Conservation (phyloP, 1,284 basidiomycete species). For the Marasmius oreades region DNA sequence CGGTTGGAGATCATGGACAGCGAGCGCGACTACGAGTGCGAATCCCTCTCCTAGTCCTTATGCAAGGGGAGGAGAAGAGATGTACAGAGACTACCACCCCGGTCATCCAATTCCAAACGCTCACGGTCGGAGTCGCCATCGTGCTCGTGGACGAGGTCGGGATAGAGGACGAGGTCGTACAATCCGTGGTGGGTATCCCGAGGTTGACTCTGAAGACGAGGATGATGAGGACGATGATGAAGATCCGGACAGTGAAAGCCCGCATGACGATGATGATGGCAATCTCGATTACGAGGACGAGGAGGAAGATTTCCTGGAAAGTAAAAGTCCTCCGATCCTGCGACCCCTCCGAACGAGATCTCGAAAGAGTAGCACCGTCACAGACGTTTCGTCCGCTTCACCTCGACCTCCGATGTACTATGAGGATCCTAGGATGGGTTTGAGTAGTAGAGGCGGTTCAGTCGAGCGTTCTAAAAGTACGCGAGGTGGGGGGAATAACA, state of each 20-base stretch:
- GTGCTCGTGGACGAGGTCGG: not conserved
- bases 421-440: not conserved
- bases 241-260: too few species aligned
- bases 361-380: not conserved
- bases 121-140: not conserved
- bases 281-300: not conserved
- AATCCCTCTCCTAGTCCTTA: not conserved
- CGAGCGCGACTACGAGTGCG: too few species aligned
- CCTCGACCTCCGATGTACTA: not conserved
- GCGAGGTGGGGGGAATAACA: not conserved
- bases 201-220: not conserved
- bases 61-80: too few species aligned
- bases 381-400: not conserved
- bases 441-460: not conserved
- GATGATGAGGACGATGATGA: not conserved
- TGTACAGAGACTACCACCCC: not conserved
- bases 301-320: too few species aligned
- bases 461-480: not conserved
- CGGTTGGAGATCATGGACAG: constrained; percentile 11
- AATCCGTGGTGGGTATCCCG: too few species aligned
- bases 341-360: not conserved
- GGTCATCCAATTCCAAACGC: not conserved
- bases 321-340: too few species aligned
- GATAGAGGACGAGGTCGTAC: too few species aligned
- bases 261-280: not conserved